Evolutionary conservation across 2,329 filamentous ascomycete genomes (phyloP).

Genomic region (Lasiodiplodia hormozganensis): DNA sequence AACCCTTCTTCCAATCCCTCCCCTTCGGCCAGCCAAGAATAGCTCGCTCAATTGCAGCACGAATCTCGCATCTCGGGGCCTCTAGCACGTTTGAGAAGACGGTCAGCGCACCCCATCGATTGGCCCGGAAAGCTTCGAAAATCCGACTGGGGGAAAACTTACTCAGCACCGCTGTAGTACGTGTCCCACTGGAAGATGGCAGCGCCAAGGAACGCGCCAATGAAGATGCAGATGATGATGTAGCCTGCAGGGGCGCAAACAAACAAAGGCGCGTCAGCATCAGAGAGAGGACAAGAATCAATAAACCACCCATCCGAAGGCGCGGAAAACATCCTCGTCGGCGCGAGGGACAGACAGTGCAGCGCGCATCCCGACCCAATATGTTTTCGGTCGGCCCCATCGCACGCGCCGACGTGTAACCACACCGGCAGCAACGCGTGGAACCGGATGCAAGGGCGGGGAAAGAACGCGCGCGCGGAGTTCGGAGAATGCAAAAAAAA

Average conservation of each 20-base stretch:
- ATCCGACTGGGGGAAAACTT: background rate
- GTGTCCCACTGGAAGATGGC: conserved; percentile 77
- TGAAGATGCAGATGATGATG: conserved; percentile 80
- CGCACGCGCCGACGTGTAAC: background rate
- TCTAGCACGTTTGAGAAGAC: background rate
- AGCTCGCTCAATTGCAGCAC: conserved; percentile 22
- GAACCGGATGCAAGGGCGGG: background rate
- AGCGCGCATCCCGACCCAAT: background rate
- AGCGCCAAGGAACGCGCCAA: conserved; percentile 75
- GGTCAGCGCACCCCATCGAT: conserved; percentile 5
- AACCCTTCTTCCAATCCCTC: background rate
- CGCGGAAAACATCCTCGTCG: no score
- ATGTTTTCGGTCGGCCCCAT: background rate
- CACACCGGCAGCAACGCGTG: background rate
- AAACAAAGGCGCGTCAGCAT: background rate
- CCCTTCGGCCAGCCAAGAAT: background rate
- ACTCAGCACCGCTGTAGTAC: conserved; percentile 39
- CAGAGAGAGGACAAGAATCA: background rate
- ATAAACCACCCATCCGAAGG: no score
- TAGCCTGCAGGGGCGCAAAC: conserved; percentile 52
- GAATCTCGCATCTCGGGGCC: conserved; percentile 22
- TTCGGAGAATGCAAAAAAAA: background rate
- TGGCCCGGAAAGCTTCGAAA: background rate
- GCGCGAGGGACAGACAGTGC: background rate
- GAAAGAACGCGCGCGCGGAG: background rate